phyloP scores from a whole-genome alignment of 805 yeast species.

The Candida sakaeoensis region DNA sequence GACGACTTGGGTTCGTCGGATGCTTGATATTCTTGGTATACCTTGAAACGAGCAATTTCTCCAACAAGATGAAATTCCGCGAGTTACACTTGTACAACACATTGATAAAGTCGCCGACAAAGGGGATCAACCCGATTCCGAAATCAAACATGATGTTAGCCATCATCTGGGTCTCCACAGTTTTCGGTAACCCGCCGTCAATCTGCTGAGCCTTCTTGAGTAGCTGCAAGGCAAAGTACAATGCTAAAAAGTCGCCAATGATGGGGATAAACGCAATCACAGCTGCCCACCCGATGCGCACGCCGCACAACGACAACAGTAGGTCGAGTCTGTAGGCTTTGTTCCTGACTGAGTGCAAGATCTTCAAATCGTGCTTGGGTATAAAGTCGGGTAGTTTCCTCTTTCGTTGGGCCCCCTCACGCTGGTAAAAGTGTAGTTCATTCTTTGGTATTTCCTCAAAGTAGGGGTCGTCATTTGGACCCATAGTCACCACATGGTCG shows the following conservation, averaged over 20 bases:
- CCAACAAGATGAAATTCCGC: conserved; percentile 58
- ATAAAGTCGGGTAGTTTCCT: conserved; percentile 34
- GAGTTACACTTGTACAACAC: conserved; percentile 76
- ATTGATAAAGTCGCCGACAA: conserved; percentile 69
- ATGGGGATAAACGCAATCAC: conserved; percentile 40
- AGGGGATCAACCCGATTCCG: conserved; percentile 52
- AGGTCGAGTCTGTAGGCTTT: conserved; percentile 38
- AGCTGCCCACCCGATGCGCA: conserved; percentile 42
- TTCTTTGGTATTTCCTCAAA: conserved; percentile 38
- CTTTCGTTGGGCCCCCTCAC: conserved; percentile 38
- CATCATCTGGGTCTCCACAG: conserved; percentile 31
- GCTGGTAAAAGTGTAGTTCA: conserved; percentile 40
- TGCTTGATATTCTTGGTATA: conserved; percentile 11
- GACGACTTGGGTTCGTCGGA: not conserved
- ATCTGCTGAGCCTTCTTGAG: conserved; percentile 29
- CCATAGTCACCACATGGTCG: conserved; percentile 23
- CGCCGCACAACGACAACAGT: conserved; percentile 37
- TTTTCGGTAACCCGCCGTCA: conserved; percentile 36
- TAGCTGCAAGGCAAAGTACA: conserved; percentile 27
- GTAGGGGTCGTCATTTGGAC: conserved; percentile 33
- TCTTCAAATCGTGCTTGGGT: conserved; percentile 28
- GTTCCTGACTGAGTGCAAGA: conserved; percentile 32
- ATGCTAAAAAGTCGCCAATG: conserved; percentile 35
- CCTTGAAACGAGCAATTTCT: conserved; percentile 33
- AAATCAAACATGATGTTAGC: conserved; percentile 39